These are phyloP conservation scores for Endoconidiophora laricicola DNA, from an alignment of 2,329 filamentous ascomycete species.

Conservation along the genomic window DNA sequence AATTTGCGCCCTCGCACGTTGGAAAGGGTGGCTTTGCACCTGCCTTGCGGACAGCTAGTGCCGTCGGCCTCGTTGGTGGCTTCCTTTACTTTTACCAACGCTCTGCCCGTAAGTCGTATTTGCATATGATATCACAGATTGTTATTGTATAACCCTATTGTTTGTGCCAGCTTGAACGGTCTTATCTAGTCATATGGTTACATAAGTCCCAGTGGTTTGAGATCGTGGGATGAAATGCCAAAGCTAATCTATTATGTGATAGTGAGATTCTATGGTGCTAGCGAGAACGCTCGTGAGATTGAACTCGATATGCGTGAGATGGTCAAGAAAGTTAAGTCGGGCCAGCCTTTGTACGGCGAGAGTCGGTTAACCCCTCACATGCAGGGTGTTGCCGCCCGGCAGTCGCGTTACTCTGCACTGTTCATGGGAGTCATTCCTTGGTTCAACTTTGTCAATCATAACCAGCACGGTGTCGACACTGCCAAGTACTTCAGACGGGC, in stretches of 20 bases:
- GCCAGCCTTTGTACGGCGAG: conserved; percentile 75
- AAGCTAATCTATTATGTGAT: conserved; percentile 8
- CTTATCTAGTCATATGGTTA: not conserved
- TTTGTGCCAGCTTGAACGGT: not conserved
- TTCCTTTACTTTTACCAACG: conserved; percentile 76
- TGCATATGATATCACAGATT: not conserved
- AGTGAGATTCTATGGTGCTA: conserved; percentile 94
- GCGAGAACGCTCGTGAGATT: conserved; percentile 79
- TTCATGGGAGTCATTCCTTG: conserved; percentile 77
- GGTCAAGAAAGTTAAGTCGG: conserved; percentile 88
- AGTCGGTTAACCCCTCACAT: conserved; percentile 68
- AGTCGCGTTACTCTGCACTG: conserved; percentile 78
- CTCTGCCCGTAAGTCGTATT: conserved; percentile 52
- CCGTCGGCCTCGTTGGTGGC: conserved; percentile 57
- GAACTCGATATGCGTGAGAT: conserved; percentile 98
- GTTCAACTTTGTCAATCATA: conserved; percentile 98
- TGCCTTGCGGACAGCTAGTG: conserved; percentile 62
- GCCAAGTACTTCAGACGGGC: conserved; percentile 97
- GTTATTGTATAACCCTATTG: not conserved
- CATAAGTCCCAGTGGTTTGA: too few species aligned
- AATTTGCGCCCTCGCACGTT: conserved; percentile 67
- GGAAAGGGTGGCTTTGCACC: conserved; percentile 68
- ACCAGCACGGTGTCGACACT: conserved; percentile 88
- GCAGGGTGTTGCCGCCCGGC: conserved; percentile 81
- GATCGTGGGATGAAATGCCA: not conserved